Conservation (phyloP, 139 green algal species). For the Pseudopediastrum boryanum region DNA sequence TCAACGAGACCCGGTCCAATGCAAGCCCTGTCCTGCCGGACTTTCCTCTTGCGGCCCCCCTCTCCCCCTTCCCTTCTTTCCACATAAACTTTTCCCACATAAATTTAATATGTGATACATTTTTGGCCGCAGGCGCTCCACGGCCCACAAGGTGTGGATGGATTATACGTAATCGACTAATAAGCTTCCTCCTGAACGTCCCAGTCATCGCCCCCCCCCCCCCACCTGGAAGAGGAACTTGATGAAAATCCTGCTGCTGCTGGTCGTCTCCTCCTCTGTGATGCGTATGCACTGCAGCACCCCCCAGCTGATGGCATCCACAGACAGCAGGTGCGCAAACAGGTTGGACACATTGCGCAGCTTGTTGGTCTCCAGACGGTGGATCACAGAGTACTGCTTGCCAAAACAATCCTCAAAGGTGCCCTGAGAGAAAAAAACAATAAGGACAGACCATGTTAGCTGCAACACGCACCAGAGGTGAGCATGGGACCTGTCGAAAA, state of each 20-base stretch:
- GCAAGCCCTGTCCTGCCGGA: too few species aligned
- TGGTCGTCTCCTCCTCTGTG: constrained; percentile 98
- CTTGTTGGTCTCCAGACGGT: constrained; percentile 99
- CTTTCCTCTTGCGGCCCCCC: too few species aligned
- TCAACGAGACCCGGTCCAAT: too few species aligned
- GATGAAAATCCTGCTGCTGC: constrained; percentile 97
- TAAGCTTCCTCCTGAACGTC: background rate
- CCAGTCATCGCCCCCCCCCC: background rate
- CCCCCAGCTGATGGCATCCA: constrained; percentile 89
- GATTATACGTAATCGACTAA: too few species aligned
- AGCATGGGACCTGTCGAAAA: too few species aligned
- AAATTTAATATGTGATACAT: too few species aligned
- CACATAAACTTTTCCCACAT: too few species aligned
- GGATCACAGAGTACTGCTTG: constrained; percentile 95
- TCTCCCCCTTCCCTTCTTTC: too few species aligned
- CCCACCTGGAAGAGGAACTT: constrained; percentile 96
- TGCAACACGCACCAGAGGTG: too few species aligned
- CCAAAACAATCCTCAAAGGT: constrained; percentile 91
- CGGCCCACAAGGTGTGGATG: too few species aligned
- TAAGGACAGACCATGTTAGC: background rate
- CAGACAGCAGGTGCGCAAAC: constrained; percentile 93
- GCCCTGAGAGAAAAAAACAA: constrained; percentile 40
- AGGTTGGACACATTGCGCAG: constrained; percentile 97
- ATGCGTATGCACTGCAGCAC: constrained; percentile 85
- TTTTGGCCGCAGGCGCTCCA: too few species aligned